Evolutionary conservation across 2,329 filamentous ascomycete genomes (phyloP).

Genomic region (Stagonosporopsis cucurbitacearum): DNA sequence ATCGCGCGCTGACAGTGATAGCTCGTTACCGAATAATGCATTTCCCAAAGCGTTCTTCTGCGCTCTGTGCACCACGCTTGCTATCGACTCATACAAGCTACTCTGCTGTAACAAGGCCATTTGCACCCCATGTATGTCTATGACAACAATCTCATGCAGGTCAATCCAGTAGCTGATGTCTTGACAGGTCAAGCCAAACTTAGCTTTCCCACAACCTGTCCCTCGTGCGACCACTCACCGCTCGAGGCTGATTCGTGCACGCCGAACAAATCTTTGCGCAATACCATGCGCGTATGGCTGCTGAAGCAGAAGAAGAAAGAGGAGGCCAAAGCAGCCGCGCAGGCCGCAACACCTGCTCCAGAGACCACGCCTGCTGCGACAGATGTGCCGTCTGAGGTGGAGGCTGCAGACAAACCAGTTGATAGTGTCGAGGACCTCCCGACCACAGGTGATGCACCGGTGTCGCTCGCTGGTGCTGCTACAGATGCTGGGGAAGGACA

Average conservation of each 20-base stretch:
- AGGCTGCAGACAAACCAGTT: slow-evolving; percentile 35
- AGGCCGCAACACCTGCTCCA: slow-evolving; percentile 36
- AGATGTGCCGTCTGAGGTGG: slow-evolving; percentile 29
- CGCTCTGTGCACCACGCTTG: slow-evolving; percentile 89
- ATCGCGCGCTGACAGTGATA: slow-evolving; percentile 48
- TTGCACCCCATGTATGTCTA: slow-evolving; percentile 79
- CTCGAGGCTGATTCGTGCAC: slow-evolving; percentile 86
- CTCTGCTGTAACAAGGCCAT: slow-evolving; percentile 96
- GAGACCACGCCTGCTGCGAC: slow-evolving; percentile 28
- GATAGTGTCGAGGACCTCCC: slow-evolving; percentile 38
- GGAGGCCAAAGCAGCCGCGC: slow-evolving; percentile 41
- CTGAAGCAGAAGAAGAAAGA: slow-evolving; percentile 80
- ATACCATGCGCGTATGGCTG: slow-evolving; percentile 88
- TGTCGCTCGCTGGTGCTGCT: slow-evolving; percentile 18
- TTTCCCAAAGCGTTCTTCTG: slow-evolving; percentile 97
- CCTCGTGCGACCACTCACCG: slow-evolving; percentile 90
- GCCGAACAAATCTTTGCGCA: slow-evolving; percentile 87
- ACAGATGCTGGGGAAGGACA: slow-evolving; percentile 20
- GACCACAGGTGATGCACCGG: slow-evolving; percentile 19
- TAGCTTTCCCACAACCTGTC: slow-evolving; percentile 80
- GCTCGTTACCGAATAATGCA: slow-evolving; percentile 78
- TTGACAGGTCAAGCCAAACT: slow-evolving; percentile 38
- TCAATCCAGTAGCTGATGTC: background rate
- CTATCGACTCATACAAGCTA: slow-evolving; percentile 86
- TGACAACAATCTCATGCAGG: background rate